Base-by-base conservation (phyloP, 257 asterid species). In the Fraxinus excelsior region DNA sequence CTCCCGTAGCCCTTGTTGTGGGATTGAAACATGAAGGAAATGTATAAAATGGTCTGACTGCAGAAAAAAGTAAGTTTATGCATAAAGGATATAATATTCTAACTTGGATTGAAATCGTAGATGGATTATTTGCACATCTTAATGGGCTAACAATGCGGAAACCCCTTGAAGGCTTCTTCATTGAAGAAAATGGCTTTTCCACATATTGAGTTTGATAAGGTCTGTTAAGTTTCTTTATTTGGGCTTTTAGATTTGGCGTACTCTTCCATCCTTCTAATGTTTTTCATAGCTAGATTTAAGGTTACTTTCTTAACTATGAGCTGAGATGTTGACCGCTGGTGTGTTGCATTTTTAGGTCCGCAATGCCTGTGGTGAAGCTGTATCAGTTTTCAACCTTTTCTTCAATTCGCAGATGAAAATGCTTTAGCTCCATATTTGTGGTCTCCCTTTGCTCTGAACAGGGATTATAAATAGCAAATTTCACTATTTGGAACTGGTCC, bases 101-200 rank as follows among this genome's bases (percentile, higher is more conserved):
- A 91, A 95, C 99, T 89, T 89, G 96, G 90, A 84, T 91, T 91
- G 97, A 90, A 93, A 93, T 91, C 98, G 97, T 96, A 91, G 98
- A 96, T 96, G 97, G 97, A 84, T 90, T 88, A 78, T 89, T 89
- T 90, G 94, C 97, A 86, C 95, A 85, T 90, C 94, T 88, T 88
- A 93, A 89, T 92, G 96, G 97, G 92, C 89, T 93, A 95, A 95
- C 90, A 84, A 87, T 90, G 97, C 89, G 97, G 97, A 91, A 91
- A 89, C 88, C 90, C 87, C 89, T 84, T 91, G 96, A 92, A 89
- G 96, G 91, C 92, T 86, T 89, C 89, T 88, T 86, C 93, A 84
- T 84, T 78, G 92, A 90, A 85, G 98, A 88, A 87, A 86, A 92
- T 88, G 97, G 89, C 93, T 89, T 62, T 90, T 87, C 90, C 92